phyloP scores from a whole-genome alignment of 1,284 basidiomycete genomes.

The Apiotrichum veenhuisii region DNA sequence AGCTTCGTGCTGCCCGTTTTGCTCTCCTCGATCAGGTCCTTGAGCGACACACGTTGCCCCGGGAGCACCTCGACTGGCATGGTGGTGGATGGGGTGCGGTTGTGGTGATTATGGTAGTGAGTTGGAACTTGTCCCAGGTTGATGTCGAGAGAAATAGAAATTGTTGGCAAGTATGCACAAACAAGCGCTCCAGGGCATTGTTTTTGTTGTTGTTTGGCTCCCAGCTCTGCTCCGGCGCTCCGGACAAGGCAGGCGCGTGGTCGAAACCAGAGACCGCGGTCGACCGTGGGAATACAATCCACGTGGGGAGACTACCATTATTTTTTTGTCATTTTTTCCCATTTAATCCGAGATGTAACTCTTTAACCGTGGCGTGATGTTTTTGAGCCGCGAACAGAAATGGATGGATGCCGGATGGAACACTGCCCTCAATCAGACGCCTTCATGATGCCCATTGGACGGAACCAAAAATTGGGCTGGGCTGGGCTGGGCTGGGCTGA shows the following conservation, averaged over 20 bases:
- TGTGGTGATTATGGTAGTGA: not conserved
- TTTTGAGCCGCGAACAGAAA: too few species aligned
- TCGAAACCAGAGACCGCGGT: too few species aligned
- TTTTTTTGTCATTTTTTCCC: conserved; percentile 8
- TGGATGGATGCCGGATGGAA: too few species aligned
- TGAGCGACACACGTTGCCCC: conserved; percentile 22
- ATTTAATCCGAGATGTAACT: too few species aligned
- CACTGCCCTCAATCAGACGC: too few species aligned
- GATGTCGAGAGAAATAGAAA: not conserved
- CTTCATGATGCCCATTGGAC: too few species aligned
- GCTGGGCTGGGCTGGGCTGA: too few species aligned
- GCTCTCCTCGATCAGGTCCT: conserved; percentile 22
- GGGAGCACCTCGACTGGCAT: conserved; percentile 21
- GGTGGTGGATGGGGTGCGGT: conserved; percentile 3
- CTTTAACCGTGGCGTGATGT: too few species aligned
- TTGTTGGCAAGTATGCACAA: not conserved
- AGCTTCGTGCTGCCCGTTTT: conserved; percentile 11
- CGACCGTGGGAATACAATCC: not conserved
- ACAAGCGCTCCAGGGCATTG: too few species aligned
- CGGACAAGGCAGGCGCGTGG: not conserved
- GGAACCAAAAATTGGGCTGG: too few species aligned
- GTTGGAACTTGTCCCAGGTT: not conserved
- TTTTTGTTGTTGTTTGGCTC: conserved; percentile 17
- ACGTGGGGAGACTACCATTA: not conserved
- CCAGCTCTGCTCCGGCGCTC: too few species aligned